Evolutionary conservation across 176 grass and related monocot genomes (phyloP).

Genomic region (Rhipidocladum racemiflorum): DNA sequence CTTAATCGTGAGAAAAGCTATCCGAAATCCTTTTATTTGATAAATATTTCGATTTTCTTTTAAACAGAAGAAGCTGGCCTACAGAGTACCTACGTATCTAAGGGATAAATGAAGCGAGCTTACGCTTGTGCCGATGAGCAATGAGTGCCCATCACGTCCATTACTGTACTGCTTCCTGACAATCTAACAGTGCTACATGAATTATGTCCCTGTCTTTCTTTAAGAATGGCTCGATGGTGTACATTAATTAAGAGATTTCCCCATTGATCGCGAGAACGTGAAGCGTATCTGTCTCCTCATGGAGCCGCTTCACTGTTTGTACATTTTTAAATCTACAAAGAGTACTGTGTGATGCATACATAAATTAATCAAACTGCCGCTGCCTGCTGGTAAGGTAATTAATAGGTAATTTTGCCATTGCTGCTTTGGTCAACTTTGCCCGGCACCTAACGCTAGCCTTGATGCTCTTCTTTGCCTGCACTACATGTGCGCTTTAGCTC

Average conservation of each 20-base stretch:
- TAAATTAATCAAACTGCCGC: neutral
- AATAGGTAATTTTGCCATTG: neutral
- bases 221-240: neutral
- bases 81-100: too few species aligned
- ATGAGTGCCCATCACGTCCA: constrained; percentile 9
- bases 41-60: too few species aligned
- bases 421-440: constrained; percentile 24
- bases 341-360: neutral
- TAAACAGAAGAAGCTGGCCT: too few species aligned
- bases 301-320: neutral
- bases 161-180: neutral
- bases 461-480: neutral
- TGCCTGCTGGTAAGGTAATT: neutral
- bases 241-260: neutral
- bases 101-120: neutral
- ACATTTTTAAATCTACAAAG: neutral
- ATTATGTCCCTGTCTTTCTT: neutral
- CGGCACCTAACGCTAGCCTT: neutral
- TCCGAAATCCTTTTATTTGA: too few species aligned
- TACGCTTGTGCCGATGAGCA: neutral
- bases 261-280: constrained; percentile 30
- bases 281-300: constrained; percentile 8
- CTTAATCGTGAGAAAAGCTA: too few species aligned
- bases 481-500: constrained; percentile 31
- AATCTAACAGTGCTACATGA: neutral